These are phyloP conservation scores for Colletotrichum filicis DNA, from an alignment of 2,329 filamentous ascomycete species.

Conservation along the genomic window DNA sequence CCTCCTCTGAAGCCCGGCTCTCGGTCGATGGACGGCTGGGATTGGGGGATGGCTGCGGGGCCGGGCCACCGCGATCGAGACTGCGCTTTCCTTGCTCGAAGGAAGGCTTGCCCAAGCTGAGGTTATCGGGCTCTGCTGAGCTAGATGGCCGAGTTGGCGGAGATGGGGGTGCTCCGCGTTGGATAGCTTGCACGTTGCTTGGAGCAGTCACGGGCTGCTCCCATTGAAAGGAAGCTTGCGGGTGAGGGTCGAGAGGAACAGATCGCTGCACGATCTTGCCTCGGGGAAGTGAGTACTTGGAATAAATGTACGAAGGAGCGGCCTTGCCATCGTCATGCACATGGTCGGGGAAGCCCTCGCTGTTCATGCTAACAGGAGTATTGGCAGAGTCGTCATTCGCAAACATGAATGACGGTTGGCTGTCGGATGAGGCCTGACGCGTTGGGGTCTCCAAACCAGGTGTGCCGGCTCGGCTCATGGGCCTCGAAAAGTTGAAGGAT, in stretches of 20 bases:
- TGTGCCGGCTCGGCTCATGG: slow-evolving; percentile 79
- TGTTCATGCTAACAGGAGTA: slow-evolving; percentile 78
- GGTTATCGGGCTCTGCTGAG: slow-evolving; percentile 59
- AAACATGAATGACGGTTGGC: slow-evolving; percentile 71
- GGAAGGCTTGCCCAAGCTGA: slow-evolving; percentile 55
- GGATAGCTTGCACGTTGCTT: slow-evolving; percentile 55
- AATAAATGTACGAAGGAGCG: slow-evolving; percentile 84
- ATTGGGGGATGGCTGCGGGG: slow-evolving; percentile 56
- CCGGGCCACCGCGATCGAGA: slow-evolving; percentile 52
- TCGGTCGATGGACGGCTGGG: slow-evolving; percentile 58
- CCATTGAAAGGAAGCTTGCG: slow-evolving; percentile 69
- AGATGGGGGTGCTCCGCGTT: slow-evolving; percentile 65
- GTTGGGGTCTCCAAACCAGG: slow-evolving; percentile 67
- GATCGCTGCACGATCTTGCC: slow-evolving; percentile 82
- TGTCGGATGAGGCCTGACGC: slow-evolving; percentile 74
- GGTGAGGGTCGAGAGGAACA: slow-evolving; percentile 66
- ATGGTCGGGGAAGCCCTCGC: slow-evolving; percentile 72
- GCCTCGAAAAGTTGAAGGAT: slow-evolving; percentile 93
- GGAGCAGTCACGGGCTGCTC: slow-evolving; percentile 62
- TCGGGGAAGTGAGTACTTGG: slow-evolving; percentile 84
- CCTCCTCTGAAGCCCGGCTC: slow-evolving; percentile 60
- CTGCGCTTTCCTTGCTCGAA: slow-evolving; percentile 62
- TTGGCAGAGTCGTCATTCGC: slow-evolving; percentile 71
- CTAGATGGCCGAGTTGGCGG: slow-evolving; percentile 71
- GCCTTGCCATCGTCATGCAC: slow-evolving; percentile 57